These are phyloP conservation scores for Phytopythium kandeliae DNA, from an alignment of 352 stramenopile species.

Conservation along the genomic window DNA sequence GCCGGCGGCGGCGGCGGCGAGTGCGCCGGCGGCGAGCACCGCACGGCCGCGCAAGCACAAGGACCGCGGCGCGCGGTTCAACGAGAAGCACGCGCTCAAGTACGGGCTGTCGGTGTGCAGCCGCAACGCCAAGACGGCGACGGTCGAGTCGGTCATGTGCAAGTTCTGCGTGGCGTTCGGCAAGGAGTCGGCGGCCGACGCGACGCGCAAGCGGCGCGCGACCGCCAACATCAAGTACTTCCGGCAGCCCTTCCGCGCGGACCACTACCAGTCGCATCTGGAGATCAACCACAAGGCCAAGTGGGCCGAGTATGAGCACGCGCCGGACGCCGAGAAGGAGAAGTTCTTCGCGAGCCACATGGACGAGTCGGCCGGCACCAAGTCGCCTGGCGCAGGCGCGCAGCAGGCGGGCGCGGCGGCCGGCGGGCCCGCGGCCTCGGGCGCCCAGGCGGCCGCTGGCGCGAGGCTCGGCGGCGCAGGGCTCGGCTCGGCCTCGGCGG, in stretches of 20 bases:
- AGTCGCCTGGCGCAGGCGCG: too few species aligned
- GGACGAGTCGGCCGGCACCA: slow-evolving; percentile 24
- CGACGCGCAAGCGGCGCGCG: slow-evolving; percentile 51
- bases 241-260: slow-evolving; percentile 51
- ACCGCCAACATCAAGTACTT: slow-evolving; percentile 78
- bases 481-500: too few species aligned
- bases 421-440: slow-evolving; percentile 1
- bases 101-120: slow-evolving; percentile 63
- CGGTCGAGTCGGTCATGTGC: slow-evolving; percentile 67
- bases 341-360: slow-evolving; percentile 39
- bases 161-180: slow-evolving; percentile 73
- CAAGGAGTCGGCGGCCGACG: slow-evolving; percentile 43
- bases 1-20: not conserved
- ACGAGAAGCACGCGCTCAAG: slow-evolving; percentile 64
- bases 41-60: slow-evolving; percentile 44
- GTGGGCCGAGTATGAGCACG: slow-evolving; percentile 55
- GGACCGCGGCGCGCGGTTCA: slow-evolving; percentile 59
- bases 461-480: too few species aligned
- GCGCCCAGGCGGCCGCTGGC: not conserved
- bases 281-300: slow-evolving; percentile 67
- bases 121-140: slow-evolving; percentile 37
- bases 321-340: slow-evolving; percentile 46
- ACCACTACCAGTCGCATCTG: slow-evolving; percentile 64
- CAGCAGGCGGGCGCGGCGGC: too few species aligned
- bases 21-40: slow-evolving; percentile 7